Base-by-base conservation (phyloP, 192 early-diverging fungal species). In the Entomortierella beljakovae region DNA sequence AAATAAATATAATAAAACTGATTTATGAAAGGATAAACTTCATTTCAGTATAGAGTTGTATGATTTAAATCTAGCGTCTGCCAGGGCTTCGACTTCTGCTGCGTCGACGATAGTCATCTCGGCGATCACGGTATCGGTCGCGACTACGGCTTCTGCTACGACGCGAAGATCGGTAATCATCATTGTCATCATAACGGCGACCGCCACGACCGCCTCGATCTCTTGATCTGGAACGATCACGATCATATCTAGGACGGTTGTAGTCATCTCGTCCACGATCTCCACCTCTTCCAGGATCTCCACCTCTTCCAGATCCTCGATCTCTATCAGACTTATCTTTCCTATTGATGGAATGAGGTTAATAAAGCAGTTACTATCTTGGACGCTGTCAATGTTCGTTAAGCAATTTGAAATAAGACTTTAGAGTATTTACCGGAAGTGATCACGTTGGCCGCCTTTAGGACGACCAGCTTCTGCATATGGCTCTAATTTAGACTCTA, bases 401-500 rank as follows among this genome's bases (percentile, higher is more conserved):
- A 50, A 34, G n/a, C 42, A 49, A 49, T 29, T 22, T 51, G 1
- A 48, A 25, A 28, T 32, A 42, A 43, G 22, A 31, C 6, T 54
- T 29, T 11, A 4, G 55, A n/a, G n/a, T n/a, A n/a, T 59, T 1
- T 79, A 64, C 67, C 61, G 69, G 57, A 79, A 70, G 28, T 79
- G 66, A 50, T 79, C 75, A 22, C 75, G 66, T 23, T 79, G 75
- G 28, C 75, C 75, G 31, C 3, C 29, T 37, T 65, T 79, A 34
- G 75, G 55, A 1, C 75, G 66, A 4, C 67, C 75, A 22, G 57
- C 67, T 18, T 79, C 75, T 1, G 75, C 86, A 51, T 81, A 85
- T 15, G 83, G 84, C 23, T 84, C 81, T 35, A 95, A 50, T 49
- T 93, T 93, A 48, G 84, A 71, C 49, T 89, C 87, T 42, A 95